Conservation (phyloP, 495 filamentous ascomycete genomes). For the Talaromyces borbonicus region DNA sequence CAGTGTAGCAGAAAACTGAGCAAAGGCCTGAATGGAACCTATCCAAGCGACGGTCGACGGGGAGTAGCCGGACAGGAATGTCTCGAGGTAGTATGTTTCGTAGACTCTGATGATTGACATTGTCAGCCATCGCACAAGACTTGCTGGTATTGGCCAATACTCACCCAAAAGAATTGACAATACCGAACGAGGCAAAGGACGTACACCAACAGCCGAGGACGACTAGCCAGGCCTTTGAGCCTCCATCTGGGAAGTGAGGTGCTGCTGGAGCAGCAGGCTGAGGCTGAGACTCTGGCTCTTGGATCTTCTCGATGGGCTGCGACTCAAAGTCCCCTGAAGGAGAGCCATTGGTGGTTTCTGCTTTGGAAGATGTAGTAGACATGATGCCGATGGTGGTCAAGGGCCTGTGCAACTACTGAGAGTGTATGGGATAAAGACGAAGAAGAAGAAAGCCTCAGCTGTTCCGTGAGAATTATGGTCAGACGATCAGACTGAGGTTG, state of each 20-base stretch:
- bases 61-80: conserved; percentile 33
- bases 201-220: conserved; percentile 19
- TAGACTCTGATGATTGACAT: conserved; percentile 30
- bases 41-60: conserved; percentile 51
- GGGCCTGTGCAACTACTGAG: too few species aligned
- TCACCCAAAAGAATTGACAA: conserved; percentile 50
- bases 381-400: too few species aligned
- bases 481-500: too few species aligned
- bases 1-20: conserved; percentile 23
- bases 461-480: too few species aligned
- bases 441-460: too few species aligned
- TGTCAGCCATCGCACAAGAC: background rate
- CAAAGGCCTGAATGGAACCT: conserved; percentile 38
- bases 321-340: too few species aligned
- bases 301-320: too few species aligned
- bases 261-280: too few species aligned
- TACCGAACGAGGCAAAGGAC: conserved; percentile 51
- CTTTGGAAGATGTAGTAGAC: too few species aligned
- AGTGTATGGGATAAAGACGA: too few species aligned
- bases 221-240: conserved; percentile 4
- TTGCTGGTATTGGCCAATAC: background rate
- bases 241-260: conserved; percentile 7
- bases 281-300: too few species aligned
- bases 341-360: too few species aligned
- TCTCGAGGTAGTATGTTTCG: conserved; percentile 46